Evolutionary conservation across 2,329 filamentous ascomycete species (phyloP).

Genomic region (Coniochaeta ligniaria): DNA sequence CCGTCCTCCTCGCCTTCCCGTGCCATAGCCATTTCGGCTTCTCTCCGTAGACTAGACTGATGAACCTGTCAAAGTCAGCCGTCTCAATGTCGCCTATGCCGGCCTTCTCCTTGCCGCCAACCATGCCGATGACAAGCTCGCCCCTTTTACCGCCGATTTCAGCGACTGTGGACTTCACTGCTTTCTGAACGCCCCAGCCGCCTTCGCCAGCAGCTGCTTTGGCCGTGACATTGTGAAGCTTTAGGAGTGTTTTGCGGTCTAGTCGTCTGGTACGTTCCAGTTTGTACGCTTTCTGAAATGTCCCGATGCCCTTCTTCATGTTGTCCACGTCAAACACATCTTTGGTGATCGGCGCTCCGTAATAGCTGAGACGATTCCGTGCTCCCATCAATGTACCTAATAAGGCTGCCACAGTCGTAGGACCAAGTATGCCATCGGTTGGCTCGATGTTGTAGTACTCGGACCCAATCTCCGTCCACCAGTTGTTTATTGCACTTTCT

Average conservation of each 20-base stretch:
- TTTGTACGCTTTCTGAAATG: slow-evolving; percentile 87
- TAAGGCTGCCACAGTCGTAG: slow-evolving; percentile 82
- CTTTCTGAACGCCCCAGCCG: slow-evolving; percentile 85
- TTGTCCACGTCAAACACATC: slow-evolving; percentile 82
- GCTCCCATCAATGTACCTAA: slow-evolving; percentile 85
- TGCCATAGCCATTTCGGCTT: slow-evolving; percentile 91
- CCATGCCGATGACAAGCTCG: slow-evolving; percentile 93
- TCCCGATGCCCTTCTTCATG: slow-evolving; percentile 75
- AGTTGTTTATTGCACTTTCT: slow-evolving; percentile 81
- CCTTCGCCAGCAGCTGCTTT: slow-evolving; percentile 85
- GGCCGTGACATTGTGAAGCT: slow-evolving; percentile 74
- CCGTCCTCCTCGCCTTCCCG: slow-evolving; percentile 71
- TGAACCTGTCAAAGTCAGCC: slow-evolving; percentile 77
- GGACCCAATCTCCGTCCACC: slow-evolving; percentile 91
- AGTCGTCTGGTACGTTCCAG: slow-evolving; percentile 70
- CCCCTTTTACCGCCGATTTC: slow-evolving; percentile 91
- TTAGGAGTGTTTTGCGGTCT: slow-evolving; percentile 75
- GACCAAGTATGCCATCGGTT: slow-evolving; percentile 84
- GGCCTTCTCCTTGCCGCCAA: slow-evolving; percentile 77
- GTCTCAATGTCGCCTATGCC: slow-evolving; percentile 92
- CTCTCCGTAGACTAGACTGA: slow-evolving; percentile 71
- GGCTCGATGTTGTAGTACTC: slow-evolving; percentile 92
- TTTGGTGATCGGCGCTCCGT: slow-evolving; percentile 76
- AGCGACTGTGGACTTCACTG: slow-evolving; percentile 90
- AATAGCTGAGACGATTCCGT: slow-evolving; percentile 79